Conservation (phyloP, 345 rosid species). For the Bruguiera gymnorhiza region DNA sequence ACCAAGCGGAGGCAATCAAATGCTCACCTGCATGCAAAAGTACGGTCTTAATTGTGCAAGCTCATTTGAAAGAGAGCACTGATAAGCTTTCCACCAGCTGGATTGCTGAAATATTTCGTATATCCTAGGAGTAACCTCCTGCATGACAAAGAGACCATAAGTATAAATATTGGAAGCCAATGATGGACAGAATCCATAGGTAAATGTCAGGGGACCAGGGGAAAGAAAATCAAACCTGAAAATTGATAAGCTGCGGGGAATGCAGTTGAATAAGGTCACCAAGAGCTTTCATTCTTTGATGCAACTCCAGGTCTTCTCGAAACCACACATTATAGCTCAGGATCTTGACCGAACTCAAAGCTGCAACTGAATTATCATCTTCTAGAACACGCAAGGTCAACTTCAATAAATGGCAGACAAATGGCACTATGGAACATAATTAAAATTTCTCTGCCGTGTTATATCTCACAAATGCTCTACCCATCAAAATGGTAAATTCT, state of each 20-base stretch:
- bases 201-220: background rate
- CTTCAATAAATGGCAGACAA: too few relatives aligned
- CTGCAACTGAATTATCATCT: constrained; percentile 33
- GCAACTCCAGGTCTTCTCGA: constrained; percentile 82
- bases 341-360: constrained; percentile 49
- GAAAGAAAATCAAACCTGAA: constrained; percentile 56
- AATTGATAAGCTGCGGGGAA: constrained; percentile 83
- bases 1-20: background rate
- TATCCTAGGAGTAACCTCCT: constrained; percentile 87
- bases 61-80: constrained; percentile 55
- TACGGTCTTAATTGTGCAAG: constrained; percentile 47
- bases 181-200: background rate
- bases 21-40: constrained; percentile 78
- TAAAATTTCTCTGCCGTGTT: too few relatives aligned
- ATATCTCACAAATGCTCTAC: too few relatives aligned
- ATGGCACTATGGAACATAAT: too few relatives aligned
- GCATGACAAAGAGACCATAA: constrained; percentile 9
- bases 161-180: constrained; percentile 15
- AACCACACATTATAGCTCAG: constrained; percentile 98
- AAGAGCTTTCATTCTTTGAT: constrained; percentile 70
- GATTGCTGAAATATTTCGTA: constrained; percentile 55
- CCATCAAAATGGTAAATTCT: too few relatives aligned
- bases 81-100: constrained; percentile 84
- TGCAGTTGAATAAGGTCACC: constrained; percentile 73
- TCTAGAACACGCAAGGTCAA: constrained; percentile 27